Evolutionary conservation across 2,329 filamentous ascomycete species (phyloP).

Genomic region (Colletotrichum orbiculare): DNA sequence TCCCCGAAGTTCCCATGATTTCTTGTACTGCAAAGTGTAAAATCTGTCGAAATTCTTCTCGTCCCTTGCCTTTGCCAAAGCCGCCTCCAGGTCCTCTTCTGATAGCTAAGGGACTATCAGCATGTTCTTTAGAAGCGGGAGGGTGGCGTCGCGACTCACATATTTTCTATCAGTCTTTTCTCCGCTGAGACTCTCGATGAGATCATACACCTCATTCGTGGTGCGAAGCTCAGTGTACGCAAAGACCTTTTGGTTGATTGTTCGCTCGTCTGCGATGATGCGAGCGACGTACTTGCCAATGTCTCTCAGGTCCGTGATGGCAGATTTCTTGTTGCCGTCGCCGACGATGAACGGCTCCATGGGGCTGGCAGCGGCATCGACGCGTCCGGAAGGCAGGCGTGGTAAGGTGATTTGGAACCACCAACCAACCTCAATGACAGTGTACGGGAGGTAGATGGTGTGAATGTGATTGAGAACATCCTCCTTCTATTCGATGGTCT

Average conservation of each 20-base stretch:
- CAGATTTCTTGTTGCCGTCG: constrained; percentile 55
- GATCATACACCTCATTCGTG: constrained; percentile 57
- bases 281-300: constrained; percentile 62
- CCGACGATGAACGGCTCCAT: constrained; percentile 52
- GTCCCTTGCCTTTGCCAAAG: constrained; percentile 5
- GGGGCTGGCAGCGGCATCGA: constrained; percentile 29
- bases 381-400: constrained; percentile 40
- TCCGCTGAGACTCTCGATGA: constrained; percentile 59
- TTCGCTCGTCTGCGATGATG: constrained; percentile 63
- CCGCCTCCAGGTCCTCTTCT: constrained; percentile 19
- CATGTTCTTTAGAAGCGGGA: background rate
- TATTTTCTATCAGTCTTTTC: constrained; percentile 53
- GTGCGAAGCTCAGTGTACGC: constrained; percentile 58
- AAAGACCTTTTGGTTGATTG: constrained; percentile 64
- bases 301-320: constrained; percentile 62
- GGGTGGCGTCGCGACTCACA: background rate
- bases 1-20: constrained; percentile 58
- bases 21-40: constrained; percentile 50
- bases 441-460: constrained; percentile 61
- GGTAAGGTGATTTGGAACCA: constrained; percentile 62
- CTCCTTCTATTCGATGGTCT: constrained; percentile 52
- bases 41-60: constrained; percentile 12
- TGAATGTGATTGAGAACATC: constrained; percentile 60
- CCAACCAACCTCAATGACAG: constrained; percentile 67
- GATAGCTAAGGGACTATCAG: background rate